Evolutionary conservation across 805 yeast genomes (phyloP).

Genomic region (Sugiyamaella floridensis): DNA sequence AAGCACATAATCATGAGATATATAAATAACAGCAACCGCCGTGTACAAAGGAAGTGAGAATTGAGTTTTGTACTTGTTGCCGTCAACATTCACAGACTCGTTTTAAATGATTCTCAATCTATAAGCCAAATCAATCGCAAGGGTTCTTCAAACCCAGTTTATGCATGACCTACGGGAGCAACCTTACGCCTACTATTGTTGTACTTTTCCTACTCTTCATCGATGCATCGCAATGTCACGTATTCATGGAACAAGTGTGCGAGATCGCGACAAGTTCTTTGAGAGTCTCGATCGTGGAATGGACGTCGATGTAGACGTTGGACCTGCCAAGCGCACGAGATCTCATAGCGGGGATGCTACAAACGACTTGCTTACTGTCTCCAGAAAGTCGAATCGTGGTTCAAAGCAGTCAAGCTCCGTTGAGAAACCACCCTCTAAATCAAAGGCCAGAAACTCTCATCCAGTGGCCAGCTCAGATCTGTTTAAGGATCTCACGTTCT

Average conservation of each 20-base stretch:
- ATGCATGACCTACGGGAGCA: not conserved
- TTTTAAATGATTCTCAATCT: too few relatives aligned
- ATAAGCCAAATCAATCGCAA: not conserved
- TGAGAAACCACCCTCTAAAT: not conserved
- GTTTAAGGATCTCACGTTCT: conserved; percentile 12
- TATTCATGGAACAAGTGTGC: not conserved
- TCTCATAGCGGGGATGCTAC: not conserved
- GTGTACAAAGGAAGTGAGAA: too few relatives aligned
- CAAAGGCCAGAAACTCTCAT: not conserved
- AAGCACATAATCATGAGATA: too few relatives aligned
- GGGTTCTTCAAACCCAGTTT: not conserved
- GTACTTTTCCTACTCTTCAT: not conserved
- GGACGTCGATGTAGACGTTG: not conserved
- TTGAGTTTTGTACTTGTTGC: too few relatives aligned
- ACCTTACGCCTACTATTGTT: not conserved
- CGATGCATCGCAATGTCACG: not conserved
- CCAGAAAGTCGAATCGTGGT: not conserved
- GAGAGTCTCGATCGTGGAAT: not conserved
- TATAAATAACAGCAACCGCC: too few relatives aligned
- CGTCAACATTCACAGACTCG: too few relatives aligned
- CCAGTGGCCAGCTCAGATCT: conserved; percentile 1
- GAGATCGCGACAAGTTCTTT: not conserved
- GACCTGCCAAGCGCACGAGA: not conserved
- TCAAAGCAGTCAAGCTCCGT: not conserved
- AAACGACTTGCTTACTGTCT: too few relatives aligned